Percentiles rank a stretch among this genome's conserved stretches.
These are phyloP conservation scores for Phaeosphaeria sp. DNA, from an alignment of 2,329 filamentous ascomycete genomes.

Conservation along the genomic window DNA sequence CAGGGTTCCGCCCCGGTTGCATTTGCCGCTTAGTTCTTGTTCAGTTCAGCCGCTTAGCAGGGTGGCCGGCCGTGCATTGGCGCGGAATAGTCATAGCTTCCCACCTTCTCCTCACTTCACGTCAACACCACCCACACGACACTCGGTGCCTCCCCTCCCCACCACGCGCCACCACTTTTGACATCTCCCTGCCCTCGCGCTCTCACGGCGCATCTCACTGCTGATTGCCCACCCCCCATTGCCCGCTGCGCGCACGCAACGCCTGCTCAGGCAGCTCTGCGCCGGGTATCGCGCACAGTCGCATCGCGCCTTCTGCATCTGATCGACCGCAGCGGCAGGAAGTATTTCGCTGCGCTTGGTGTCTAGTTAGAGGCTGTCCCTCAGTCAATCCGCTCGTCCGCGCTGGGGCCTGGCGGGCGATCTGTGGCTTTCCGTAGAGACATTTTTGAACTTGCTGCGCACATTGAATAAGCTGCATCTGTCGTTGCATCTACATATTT, in stretches of 20 bases:
- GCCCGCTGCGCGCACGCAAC: conserved; percentile 11
- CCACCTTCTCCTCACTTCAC: conserved; percentile 31
- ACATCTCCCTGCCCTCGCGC: conserved; percentile 17
- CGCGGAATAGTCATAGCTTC: conserved; percentile 33
- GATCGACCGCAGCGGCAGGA: conserved; percentile 19
- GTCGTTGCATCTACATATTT: conserved; percentile 34
- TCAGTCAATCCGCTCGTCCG: conserved; percentile 26
- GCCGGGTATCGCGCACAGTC: conserved; percentile 26
- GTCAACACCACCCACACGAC: conserved; percentile 41
- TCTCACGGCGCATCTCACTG: conserved; percentile 12
- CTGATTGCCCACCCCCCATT: conserved; percentile 3
- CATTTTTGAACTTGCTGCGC: conserved; percentile 45
- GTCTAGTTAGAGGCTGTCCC: conserved; percentile 35
- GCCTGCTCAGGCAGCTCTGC: conserved; percentile 20
- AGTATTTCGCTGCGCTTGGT: conserved; percentile 21
- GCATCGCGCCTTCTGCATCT: conserved; percentile 26
- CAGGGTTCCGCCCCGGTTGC: conserved; percentile 4
- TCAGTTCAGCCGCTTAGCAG: conserved; percentile 6
- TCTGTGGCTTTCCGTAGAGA: conserved; percentile 42
- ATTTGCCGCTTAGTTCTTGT: conserved; percentile 5
- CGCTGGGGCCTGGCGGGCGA: conserved; percentile 5
- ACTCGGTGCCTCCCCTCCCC: conserved; percentile 20
- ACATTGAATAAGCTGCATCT: conserved; percentile 40
- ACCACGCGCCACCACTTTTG: conserved; percentile 17
- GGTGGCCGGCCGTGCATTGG: conserved; percentile 12